Base-by-base conservation (phyloP, 2,329 filamentous ascomycete genomes). In the Sporothrix pseudoabietina region DNA sequence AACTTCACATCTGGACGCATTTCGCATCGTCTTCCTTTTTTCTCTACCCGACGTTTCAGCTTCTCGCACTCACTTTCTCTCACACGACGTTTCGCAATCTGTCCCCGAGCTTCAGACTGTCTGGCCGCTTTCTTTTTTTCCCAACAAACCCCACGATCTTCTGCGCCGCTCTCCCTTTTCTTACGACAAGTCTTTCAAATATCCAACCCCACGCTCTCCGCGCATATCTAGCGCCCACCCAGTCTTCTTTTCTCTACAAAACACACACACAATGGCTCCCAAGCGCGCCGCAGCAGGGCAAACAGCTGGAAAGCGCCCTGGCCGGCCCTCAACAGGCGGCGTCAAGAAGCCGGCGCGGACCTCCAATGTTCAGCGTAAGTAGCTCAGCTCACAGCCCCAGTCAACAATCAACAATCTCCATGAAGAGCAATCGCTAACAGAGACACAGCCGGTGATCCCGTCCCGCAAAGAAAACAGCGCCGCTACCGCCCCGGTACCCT, bases 401-500 rank as follows among this genome's bases (percentile, higher is more conserved):
- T 1, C 10, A 4, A 5, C 35, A 22, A 4, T 1, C 10, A 4
- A 5, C 35, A 22, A 22, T n/a, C 26, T 7, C 26, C 22, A 19
- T 55, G 52, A 41, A 22, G 10, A 22, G 39, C 61, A 26, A 30
- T 6, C 30, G 32, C 44, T 47, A 49, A 68, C 47, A 52, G 9
- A 72, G 16, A 72, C 19, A 52, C 75, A 94, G 91, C 92, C 78
- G 92, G 92, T 74, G 92, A 94, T 78, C 92, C 92, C 41, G 83
- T 92, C 63, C 91, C 92, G 1, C 84, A 87, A 74, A 84, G 82
- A 74, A 86, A 86, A 76, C 88, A 86, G 76, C 87, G 87, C 76
- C 88, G 92, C 77, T 94, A 93, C 79, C 88, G 85, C 73, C 92
- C 92, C 1, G 94, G 94, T 79, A 98, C 94, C 59, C 87, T 93